A percentile compares a stretch with the other conserved stretches of the same genome.
phyloP scores from a whole-genome alignment of 768 basidiomycete genomes.

The Pisolithus orientalis region DNA sequence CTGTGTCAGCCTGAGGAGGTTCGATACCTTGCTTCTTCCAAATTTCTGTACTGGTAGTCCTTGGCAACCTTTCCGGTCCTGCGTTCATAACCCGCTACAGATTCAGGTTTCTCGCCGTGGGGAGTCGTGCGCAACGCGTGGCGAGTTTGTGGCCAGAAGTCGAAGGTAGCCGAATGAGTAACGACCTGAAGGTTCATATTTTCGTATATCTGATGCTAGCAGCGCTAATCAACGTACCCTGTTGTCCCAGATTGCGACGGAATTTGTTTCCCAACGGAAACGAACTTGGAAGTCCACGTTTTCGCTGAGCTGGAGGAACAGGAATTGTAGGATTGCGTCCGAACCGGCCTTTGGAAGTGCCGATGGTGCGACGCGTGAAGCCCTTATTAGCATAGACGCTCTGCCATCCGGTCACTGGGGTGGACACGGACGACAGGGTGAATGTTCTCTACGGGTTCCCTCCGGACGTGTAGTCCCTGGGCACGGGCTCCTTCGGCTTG shows the following conservation, averaged over 20 bases:
- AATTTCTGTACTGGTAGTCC: conserved; percentile 66
- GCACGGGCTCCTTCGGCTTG: conserved; percentile 73
- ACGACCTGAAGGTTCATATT: conserved; percentile 40
- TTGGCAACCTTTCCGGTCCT: conserved; percentile 61
- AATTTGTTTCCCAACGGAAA: conserved; percentile 71
- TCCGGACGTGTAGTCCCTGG: conserved; percentile 63
- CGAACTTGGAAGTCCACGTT: conserved; percentile 72
- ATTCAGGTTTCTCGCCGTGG: conserved; percentile 72
- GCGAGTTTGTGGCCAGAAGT: conserved; percentile 72
- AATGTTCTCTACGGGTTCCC: conserved; percentile 59
- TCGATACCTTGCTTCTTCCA: conserved; percentile 62
- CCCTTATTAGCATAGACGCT: conserved; percentile 78
- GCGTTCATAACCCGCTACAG: conserved; percentile 64
- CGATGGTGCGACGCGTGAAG: conserved; percentile 75
- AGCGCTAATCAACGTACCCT: conserved; percentile 38
- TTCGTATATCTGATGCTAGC: background rate
- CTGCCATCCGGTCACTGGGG: conserved; percentile 83
- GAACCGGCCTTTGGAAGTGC: conserved; percentile 77
- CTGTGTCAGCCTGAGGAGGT: conserved; percentile 26
- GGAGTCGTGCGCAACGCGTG: conserved; percentile 81
- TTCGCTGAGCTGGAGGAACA: conserved; percentile 65
- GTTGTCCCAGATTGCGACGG: conserved; percentile 86
- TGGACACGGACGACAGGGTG: conserved; percentile 84
- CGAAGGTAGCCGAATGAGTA: conserved; percentile 75
- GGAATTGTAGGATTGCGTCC: conserved; percentile 62